Base-by-base conservation (phyloP, 2,329 filamentous ascomycete genomes). In the Pseudodiploospora longispora region DNA sequence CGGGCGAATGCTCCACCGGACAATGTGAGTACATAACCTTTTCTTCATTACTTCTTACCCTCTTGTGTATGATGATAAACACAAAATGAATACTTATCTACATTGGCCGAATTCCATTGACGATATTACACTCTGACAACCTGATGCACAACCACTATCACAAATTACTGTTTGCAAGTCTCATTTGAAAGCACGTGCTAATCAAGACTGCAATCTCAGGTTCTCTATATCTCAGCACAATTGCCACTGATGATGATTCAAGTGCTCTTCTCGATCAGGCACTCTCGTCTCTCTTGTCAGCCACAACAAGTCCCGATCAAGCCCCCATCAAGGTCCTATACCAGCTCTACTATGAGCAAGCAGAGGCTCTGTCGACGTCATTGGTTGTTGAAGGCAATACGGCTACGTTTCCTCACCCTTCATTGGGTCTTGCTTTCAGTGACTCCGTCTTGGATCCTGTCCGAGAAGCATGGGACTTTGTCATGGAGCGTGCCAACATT, bases 41-140 rank as follows among this genome's bases (percentile, higher is more conserved):
- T 51, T 34, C 35, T 51, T 43, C 50, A 46, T 41, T 48, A 35
- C 34, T 36, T 50, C 51, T 47, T 48, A 45, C 34, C 41, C 43
- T 38, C 57, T 62, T 74, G 66, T 75, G 67, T 74, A 85, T 89
- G 91, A 96, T 97, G 90, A 95, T 75, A 67, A 68, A 77, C 41
- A 47, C 69, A 66, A 68, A 73, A 74, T 67, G 76, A 94, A 93
- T 87, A 90, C 90, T 97, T 97, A 97, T 96, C 91, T 96, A 97
- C 91, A 96, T 97, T 97, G 89, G 86, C 91, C 90, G 91, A 95
- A 85, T 70, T 71, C 66, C 76, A 76, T 70, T 95, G 90, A 94
- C 82, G 89, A 93, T 76, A 76, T 74, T 74, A 74, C 74, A 78
- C 80, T 89, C 85, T 91, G 83, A 91, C 82, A 87, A 83, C 71